Conservation (phyloP, 371 early-diverging fungal genomes). For the Entomophthora muscae region DNA sequence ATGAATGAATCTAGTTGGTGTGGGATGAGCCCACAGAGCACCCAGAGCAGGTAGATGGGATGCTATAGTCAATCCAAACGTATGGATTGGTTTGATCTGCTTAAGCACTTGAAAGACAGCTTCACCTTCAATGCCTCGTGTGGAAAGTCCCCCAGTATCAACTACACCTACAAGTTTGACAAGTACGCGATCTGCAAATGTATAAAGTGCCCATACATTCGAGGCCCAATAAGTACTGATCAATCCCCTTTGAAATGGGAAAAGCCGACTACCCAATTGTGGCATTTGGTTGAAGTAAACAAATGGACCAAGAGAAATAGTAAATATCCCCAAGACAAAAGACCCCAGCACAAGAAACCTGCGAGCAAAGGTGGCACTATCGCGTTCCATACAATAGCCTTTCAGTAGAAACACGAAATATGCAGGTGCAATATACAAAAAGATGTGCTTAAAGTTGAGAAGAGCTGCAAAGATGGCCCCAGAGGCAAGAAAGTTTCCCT, state of each 20-base stretch:
- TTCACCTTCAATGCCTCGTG: conserved; percentile 88
- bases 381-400: conserved; percentile 45
- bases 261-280: conserved; percentile 69
- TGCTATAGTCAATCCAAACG: conserved; percentile 55
- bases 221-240: conserved; percentile 96
- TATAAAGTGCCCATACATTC: conserved; percentile 92
- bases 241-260: conserved; percentile 91
- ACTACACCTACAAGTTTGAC: conserved; percentile 33
- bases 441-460: conserved; percentile 93
- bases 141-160: conserved; percentile 38
- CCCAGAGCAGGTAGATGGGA: conserved; percentile 31
- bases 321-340: conserved; percentile 45
- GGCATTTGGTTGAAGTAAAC: conserved; percentile 37
- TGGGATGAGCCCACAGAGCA: conserved; percentile 43
- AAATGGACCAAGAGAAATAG: conserved; percentile 71
- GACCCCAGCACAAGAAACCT: conserved; percentile 40
- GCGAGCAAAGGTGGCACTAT: background rate
- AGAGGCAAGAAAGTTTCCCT: conserved; percentile 43
- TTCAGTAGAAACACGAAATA: conserved; percentile 81
- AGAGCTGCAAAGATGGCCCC: conserved; percentile 70
- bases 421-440: conserved; percentile 84
- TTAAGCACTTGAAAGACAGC: conserved; percentile 66
- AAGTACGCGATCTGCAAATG: conserved; percentile 56
- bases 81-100: conserved; percentile 45
- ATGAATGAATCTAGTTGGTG: conserved; percentile 46